Base-by-base conservation (phyloP, 768 basidiomycete genomes). In the Macrocybe gigantea region DNA sequence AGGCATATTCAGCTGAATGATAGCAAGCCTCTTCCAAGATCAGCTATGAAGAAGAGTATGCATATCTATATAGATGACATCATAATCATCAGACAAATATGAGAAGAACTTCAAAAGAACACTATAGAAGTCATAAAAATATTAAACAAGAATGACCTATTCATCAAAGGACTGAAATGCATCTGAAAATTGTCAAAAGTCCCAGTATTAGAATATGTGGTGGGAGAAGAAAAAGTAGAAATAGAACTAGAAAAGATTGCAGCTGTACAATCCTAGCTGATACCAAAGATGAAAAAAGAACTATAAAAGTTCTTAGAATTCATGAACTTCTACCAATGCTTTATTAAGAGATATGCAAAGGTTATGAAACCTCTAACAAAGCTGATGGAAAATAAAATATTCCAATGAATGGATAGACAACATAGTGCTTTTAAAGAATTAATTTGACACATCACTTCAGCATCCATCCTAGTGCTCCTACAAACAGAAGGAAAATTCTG, bases 301-400 rank as follows among this genome's bases (percentile, higher is more conserved):
- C 33, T 75, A 0, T 62, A 64, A 50, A 58, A 56, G 2, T 78
- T 78, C 50, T 49, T 77, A 0, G 70, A 75, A 1, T 77, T 78
- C 34, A 40, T 56, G 2, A 70, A 71, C 47, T 73, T 68, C 38
- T 72, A 70, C 14, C 33, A 57, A 1, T 35, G 52, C 2, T 75
- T 73, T 41, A 68, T 74, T 7, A 5, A 42, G 1, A 47, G 58
- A 0, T 78, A 63, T 49, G 54, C 65, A 0, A 9, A 60, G 0
- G 53, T 69, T 2, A 46, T 63, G 2, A 38, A 53, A 55, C 67
- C 65, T 0, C 41, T 75, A 0, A 64, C 56, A 6, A 22, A 49
- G 0, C 49, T 73, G 0, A 59, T 62, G 0, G 44, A 55, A 5
- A 70, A 69, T 1, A 35, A 38, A 11, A 7, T n/a, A 0, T 72